A percentile compares a stretch with the other conserved stretches of the same genome.
These are phyloP conservation scores for Sarocladiaceae sp. DNA, from an alignment of 2,329 filamentous ascomycete genomes.

Conservation along the genomic window DNA sequence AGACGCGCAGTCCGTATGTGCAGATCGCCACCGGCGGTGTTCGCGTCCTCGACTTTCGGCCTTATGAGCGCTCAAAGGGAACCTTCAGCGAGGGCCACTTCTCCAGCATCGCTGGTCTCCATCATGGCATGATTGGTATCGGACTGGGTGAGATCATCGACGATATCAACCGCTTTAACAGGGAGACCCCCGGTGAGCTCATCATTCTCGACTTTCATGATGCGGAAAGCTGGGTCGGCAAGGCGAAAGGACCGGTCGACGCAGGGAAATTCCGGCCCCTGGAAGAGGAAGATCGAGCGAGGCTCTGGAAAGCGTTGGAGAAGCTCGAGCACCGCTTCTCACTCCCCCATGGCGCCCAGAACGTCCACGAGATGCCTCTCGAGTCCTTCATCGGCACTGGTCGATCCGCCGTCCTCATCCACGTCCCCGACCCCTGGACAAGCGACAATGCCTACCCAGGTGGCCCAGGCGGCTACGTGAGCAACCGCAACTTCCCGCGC, in stretches of 20 bases:
- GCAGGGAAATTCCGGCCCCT: constrained; percentile 2
- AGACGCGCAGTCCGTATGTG: constrained; percentile 19
- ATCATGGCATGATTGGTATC: constrained; percentile 21
- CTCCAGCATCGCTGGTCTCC: constrained; percentile 9
- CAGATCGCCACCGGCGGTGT: constrained; percentile 23
- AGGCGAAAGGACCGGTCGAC: not conserved
- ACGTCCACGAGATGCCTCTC: constrained; percentile 21
- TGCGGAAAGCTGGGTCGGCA: constrained; percentile 9
- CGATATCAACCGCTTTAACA: constrained; percentile 23
- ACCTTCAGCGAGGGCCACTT: constrained; percentile 18
- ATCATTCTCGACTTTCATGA: constrained; percentile 25
- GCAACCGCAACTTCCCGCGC: constrained; percentile 18
- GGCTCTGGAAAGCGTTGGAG: constrained; percentile 18
- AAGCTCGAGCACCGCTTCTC: constrained; percentile 16
- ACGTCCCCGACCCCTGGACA: constrained; percentile 18
- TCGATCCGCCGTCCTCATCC: constrained; percentile 22
- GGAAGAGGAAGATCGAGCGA: constrained; percentile 5
- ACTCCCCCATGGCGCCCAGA: constrained; percentile 15
- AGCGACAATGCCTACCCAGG: constrained; percentile 18
- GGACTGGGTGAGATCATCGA: constrained; percentile 21
- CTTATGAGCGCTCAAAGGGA: constrained; percentile 2
- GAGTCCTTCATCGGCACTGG: constrained; percentile 19
- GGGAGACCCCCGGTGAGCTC: constrained; percentile 23
- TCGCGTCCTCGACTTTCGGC: constrained; percentile 24
- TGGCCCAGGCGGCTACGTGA: constrained; percentile 21